Conservation (phyloP, 208 protist species). For the Acanthamoeba quina region DNA sequence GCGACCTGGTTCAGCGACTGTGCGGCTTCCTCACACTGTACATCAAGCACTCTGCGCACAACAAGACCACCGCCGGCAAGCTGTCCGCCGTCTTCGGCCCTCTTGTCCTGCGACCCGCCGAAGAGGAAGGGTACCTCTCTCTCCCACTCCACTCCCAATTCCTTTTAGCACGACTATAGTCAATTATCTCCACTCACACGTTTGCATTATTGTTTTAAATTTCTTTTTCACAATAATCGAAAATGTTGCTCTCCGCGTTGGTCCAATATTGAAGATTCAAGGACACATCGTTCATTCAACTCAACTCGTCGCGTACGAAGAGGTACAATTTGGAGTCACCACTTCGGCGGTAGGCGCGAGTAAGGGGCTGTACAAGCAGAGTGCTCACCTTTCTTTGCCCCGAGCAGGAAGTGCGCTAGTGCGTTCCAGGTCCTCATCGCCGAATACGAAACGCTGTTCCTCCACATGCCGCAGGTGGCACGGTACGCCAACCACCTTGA, state of each 20-base stretch:
- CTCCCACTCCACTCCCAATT: neutral
- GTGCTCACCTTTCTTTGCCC: neutral
- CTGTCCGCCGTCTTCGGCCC: neutral
- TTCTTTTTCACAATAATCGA: neutral
- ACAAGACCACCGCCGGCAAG: slow-evolving; percentile 23
- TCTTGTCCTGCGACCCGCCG: neutral
- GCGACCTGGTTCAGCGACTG: neutral
- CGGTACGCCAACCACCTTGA: neutral
- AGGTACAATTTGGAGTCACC: neutral
- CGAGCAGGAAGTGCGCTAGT: neutral
- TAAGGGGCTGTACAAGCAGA: neutral
- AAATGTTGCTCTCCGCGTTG: neutral
- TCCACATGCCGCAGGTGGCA: neutral
- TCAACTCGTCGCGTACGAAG: slow-evolving; percentile 10
- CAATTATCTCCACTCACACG: neutral
- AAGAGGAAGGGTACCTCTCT: slow-evolving; percentile 1
- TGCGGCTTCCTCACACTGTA: slow-evolving; percentile 17
- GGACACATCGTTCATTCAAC: slow-evolving; percentile 20
- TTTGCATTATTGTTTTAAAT: neutral
- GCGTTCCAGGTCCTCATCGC: neutral
- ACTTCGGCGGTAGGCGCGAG: neutral
- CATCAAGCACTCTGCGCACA: slow-evolving; percentile 20
- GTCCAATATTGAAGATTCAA: neutral
- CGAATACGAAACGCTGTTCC: slow-evolving; percentile 1
- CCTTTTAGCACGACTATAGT: too few species aligned